Evolutionary conservation across 2,329 filamentous ascomycete species (phyloP).

Genomic region (Ophiocordyceps sinensis): DNA sequence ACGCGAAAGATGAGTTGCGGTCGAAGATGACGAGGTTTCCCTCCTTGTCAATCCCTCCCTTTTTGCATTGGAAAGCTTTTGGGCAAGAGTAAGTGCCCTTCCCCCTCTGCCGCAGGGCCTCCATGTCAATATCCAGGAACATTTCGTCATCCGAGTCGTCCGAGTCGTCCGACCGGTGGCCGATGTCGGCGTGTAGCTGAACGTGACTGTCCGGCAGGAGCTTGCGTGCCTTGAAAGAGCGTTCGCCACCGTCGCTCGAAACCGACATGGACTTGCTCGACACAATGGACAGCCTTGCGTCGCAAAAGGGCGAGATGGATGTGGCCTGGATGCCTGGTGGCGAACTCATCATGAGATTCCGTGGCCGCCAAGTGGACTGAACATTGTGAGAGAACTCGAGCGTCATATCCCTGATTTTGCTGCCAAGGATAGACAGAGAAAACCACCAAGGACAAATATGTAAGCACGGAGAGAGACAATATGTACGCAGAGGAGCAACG

Average conservation of each 20-base stretch:
- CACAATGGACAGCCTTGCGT: constrained; percentile 6
- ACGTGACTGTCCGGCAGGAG: constrained; percentile 7
- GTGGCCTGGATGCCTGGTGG: constrained; percentile 6
- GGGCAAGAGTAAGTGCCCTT: constrained; percentile 24
- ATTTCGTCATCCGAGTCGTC: constrained; percentile 21
- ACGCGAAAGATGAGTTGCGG: neutral
- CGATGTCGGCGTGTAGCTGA: constrained; percentile 3
- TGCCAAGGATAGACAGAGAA: constrained; percentile 3
- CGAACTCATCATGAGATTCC: constrained; percentile 5
- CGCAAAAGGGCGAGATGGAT: constrained; percentile 10
- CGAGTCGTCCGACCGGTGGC: constrained; percentile 11
- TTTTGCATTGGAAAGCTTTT: constrained; percentile 19
- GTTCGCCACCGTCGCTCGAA: constrained; percentile 9
- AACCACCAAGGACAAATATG: neutral
- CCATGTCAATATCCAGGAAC: constrained; percentile 22
- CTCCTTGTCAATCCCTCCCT: constrained; percentile 24
- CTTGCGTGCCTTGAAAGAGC: constrained; percentile 9
- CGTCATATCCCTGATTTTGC: constrained; percentile 20
- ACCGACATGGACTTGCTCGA: constrained; percentile 5
- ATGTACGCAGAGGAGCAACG: neutral
- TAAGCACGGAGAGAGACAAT: neutral
- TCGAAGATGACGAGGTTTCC: constrained; percentile 21
- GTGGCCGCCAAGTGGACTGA: constrained; percentile 15
- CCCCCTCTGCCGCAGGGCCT: constrained; percentile 22
- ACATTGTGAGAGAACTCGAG: constrained; percentile 19